These are phyloP conservation scores for Entomortierella lignicola DNA, from an alignment of 192 early-diverging fungal species.

Conservation along the genomic window DNA sequence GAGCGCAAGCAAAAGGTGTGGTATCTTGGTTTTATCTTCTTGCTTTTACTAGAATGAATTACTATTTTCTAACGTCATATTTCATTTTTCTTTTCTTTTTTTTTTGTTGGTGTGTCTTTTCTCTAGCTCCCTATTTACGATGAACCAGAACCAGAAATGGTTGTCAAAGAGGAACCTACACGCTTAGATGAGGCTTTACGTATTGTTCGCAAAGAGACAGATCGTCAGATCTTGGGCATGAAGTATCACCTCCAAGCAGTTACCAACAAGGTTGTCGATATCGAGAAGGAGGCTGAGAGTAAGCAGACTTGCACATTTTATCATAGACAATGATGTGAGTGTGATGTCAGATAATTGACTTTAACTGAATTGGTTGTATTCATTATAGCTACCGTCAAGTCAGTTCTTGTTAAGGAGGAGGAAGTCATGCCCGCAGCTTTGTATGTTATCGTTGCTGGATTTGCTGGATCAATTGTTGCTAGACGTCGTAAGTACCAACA, in stretches of 20 bases:
- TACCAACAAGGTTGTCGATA: conserved; percentile 52
- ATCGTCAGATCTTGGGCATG: conserved; percentile 53
- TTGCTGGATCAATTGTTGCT: conserved; percentile 48
- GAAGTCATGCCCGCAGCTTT: conserved; percentile 53
- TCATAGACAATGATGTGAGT: background rate
- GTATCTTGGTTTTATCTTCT: background rate
- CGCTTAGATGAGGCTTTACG: conserved; percentile 51
- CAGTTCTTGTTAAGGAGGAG: conserved; percentile 53
- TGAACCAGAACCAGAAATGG: conserved; percentile 53
- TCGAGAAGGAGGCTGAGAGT: conserved; percentile 55
- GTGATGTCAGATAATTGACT: background rate
- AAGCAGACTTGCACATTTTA: conserved; percentile 2
- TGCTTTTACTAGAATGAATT: background rate
- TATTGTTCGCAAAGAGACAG: conserved; percentile 50
- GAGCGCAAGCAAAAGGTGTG: conserved; percentile 53
- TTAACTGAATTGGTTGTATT: background rate
- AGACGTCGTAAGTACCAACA: conserved; percentile 29
- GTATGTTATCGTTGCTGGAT: conserved; percentile 52
- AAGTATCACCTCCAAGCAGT: conserved; percentile 52
- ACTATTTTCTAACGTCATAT: no score
- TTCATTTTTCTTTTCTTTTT: no score
- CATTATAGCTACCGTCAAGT: conserved; percentile 41
- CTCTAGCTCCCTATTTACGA: conserved; percentile 46
- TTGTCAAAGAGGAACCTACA: conserved; percentile 52
- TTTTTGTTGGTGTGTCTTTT: no score